A percentile compares a stretch with the other conserved stretches of the same genome.
Conservation (phyloP, 2,329 filamentous ascomycete species). For the Sporothrix pseudoabietina region DNA sequence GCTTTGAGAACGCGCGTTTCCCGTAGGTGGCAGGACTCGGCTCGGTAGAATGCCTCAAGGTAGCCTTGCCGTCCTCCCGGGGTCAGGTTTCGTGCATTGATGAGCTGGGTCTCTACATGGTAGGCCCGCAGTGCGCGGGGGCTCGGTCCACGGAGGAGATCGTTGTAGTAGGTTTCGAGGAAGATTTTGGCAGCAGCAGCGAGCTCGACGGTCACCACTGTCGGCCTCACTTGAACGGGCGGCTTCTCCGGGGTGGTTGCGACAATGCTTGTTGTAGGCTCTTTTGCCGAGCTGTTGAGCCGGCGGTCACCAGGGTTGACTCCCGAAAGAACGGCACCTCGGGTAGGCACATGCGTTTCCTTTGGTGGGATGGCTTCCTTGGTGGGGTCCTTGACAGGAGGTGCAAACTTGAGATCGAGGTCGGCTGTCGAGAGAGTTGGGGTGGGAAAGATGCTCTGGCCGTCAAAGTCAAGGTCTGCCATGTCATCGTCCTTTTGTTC, state of each 20-base stretch:
- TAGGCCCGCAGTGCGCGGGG: slow-evolving; percentile 63
- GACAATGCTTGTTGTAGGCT: not conserved
- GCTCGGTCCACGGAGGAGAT: slow-evolving; percentile 60
- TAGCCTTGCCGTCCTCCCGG: slow-evolving; percentile 56
- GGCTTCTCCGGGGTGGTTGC: not conserved
- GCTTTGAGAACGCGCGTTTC: slow-evolving; percentile 71
- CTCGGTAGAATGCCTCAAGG: slow-evolving; percentile 61
- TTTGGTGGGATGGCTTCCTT: not conserved
- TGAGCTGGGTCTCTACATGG: slow-evolving; percentile 66
- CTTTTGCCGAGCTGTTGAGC: not conserved
- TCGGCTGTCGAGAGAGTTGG: not conserved
- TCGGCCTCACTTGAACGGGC: slow-evolving; percentile 39
- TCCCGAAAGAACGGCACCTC: not conserved
- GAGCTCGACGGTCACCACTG: slow-evolving; percentile 69
- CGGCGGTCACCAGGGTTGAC: slow-evolving; percentile 11
- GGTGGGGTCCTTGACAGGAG: not conserved
- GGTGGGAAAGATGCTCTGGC: not conserved
- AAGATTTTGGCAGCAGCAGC: slow-evolving; percentile 81
- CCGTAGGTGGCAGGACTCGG: slow-evolving; percentile 75
- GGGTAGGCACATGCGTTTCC: not conserved
- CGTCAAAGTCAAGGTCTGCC: not conserved
- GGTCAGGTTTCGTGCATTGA: slow-evolving; percentile 55
- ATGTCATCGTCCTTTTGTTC: not conserved
- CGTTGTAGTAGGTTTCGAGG: slow-evolving; percentile 81
- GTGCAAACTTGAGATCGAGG: not conserved